Evolutionary conservation across 768 basidiomycete species (phyloP).

Genomic region (Lentinus tigrinus): DNA sequence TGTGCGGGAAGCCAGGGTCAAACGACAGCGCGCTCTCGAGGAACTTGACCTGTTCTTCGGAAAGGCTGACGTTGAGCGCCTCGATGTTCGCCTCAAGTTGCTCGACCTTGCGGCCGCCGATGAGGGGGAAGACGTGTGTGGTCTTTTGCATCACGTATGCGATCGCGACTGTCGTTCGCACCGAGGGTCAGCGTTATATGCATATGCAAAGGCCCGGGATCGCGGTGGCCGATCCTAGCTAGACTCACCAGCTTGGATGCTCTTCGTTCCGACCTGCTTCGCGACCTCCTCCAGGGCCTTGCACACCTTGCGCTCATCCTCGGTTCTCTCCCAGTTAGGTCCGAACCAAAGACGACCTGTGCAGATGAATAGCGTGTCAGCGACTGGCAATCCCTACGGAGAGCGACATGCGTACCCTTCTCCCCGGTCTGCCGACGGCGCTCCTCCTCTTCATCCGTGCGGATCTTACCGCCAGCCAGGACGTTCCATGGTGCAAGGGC

Average conservation of each 20-base stretch:
- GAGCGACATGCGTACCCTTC: slow-evolving; percentile 9
- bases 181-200: no score
- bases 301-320: slow-evolving; percentile 41
- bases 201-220: no score
- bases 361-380: slow-evolving; percentile 14
- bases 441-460: slow-evolving; percentile 25
- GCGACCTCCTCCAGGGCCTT: slow-evolving; percentile 51
- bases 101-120: slow-evolving; percentile 51
- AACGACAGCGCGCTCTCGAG: slow-evolving; percentile 44
- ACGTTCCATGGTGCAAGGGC: slow-evolving; percentile 26
- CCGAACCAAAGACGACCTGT: background rate
- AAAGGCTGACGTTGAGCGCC: slow-evolving; percentile 45
- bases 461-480: slow-evolving; percentile 18
- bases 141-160: slow-evolving; percentile 55
- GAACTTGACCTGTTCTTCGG: slow-evolving; percentile 42
- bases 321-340: slow-evolving; percentile 37
- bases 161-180: slow-evolving; percentile 39
- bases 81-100: slow-evolving; percentile 49
- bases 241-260: slow-evolving; percentile 9
- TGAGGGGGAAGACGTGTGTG: slow-evolving; percentile 37
- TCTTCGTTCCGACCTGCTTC: slow-evolving; percentile 40
- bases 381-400: background rate
- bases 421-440: slow-evolving; percentile 25
- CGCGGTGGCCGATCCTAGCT: no score
- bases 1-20: slow-evolving; percentile 44